A percentile compares a stretch with the other conserved stretches of the same genome.
Conservation (phyloP, 495 filamentous ascomycete genomes). For the Lasiosphaeria hispida region DNA sequence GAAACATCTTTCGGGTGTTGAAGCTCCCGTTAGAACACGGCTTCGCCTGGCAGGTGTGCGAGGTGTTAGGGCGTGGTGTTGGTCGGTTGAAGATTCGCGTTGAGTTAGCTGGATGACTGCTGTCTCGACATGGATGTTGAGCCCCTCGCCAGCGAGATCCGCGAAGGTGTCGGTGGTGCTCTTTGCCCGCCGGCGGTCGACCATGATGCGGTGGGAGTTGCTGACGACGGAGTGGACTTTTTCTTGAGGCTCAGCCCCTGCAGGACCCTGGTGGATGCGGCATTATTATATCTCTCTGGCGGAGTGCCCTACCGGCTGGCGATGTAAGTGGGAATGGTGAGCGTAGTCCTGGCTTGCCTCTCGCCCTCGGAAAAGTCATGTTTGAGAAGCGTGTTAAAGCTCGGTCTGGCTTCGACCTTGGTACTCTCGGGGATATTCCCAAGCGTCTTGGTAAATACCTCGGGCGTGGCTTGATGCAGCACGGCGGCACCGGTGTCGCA, state of each 20-base stretch:
- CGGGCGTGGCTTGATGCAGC: constrained; percentile 18
- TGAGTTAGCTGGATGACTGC: constrained; percentile 7
- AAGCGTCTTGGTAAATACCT: constrained; percentile 20
- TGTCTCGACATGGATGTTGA: constrained; percentile 1
- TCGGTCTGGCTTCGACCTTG: constrained; percentile 14
- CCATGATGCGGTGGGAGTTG: constrained; percentile 3
- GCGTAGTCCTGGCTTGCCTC: constrained; percentile 5
- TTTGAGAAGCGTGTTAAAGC: constrained; percentile 17
- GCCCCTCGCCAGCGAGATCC: constrained; percentile 12
- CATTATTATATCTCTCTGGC: constrained; percentile 15
- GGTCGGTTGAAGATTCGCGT: too few relatives aligned
- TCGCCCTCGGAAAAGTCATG: constrained; percentile 13
- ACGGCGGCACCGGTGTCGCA: constrained; percentile 10
- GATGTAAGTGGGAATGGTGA: constrained; percentile 19
- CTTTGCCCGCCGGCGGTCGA: constrained; percentile 7
- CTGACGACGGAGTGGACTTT: constrained; percentile 10
- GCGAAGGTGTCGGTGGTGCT: constrained; percentile 8
- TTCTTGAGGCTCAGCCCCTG: constrained; percentile 12
- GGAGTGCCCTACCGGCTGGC: constrained; percentile 16
- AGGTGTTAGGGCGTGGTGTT: too few relatives aligned
- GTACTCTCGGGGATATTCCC: constrained; percentile 18
- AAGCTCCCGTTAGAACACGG: too few relatives aligned
- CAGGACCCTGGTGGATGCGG: neutral
- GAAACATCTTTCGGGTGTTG: too few relatives aligned
- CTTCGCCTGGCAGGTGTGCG: too few relatives aligned